phyloP scores from a whole-genome alignment of 805 yeast species.

The Torulaspora microellipsoides region DNA sequence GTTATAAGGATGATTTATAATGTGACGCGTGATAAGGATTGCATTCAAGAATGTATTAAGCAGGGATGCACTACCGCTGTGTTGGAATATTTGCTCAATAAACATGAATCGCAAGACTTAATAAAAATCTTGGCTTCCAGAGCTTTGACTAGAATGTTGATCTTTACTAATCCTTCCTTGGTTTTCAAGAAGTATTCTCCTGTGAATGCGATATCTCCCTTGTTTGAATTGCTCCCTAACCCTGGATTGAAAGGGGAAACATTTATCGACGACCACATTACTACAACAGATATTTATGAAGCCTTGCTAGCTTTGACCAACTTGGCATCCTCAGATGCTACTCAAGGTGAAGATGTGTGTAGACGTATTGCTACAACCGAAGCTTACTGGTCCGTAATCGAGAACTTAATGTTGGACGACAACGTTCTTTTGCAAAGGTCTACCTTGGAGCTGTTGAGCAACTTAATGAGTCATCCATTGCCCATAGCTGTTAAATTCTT shows the following conservation, averaged over 20 bases:
- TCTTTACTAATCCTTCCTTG: constrained; percentile 43
- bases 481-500: constrained; percentile 51
- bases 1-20: constrained; percentile 33
- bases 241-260: constrained; percentile 6
- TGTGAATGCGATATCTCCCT: constrained; percentile 40
- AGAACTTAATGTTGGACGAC: constrained; percentile 41
- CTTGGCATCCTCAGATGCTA: constrained; percentile 46
- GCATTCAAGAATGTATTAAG: constrained; percentile 33
- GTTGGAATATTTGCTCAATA: constrained; percentile 35
- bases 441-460: constrained; percentile 59
- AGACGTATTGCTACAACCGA: constrained; percentile 31
- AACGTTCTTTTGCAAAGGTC: constrained; percentile 52
- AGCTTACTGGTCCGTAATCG: constrained; percentile 45
- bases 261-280: constrained; percentile 17
- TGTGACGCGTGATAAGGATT: constrained; percentile 22
- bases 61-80: constrained; percentile 46
- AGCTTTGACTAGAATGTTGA: constrained; percentile 41
- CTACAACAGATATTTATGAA: constrained; percentile 43
- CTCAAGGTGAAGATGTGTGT: constrained; percentile 37
- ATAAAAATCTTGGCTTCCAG: constrained; percentile 38
- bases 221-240: constrained; percentile 39
- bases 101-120: constrained; percentile 12
- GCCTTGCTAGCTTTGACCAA: constrained; percentile 65
- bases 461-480: constrained; percentile 43
- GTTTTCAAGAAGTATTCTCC: constrained; percentile 42